phyloP scores from a whole-genome alignment of 1,139 yeast genomes.

The Scheffersomyces lignicola region DNA sequence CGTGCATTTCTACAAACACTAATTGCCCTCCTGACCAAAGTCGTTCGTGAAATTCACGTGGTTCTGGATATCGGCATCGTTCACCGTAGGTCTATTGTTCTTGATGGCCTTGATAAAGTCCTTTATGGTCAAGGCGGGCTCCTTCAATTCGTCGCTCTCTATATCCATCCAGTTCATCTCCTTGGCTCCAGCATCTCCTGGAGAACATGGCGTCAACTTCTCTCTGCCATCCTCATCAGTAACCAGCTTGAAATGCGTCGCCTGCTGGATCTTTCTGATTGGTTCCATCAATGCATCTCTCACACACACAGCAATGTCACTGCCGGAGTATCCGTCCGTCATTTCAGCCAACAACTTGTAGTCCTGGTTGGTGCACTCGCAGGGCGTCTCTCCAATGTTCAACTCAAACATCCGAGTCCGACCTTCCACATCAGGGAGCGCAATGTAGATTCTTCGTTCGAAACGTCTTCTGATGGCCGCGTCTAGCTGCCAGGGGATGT shows the following conservation, averaged over 20 bases:
- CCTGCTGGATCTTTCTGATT: slow-evolving; percentile 89
- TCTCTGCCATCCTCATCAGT: slow-evolving; percentile 35
- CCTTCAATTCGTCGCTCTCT: slow-evolving; percentile 82
- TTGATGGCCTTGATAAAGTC: slow-evolving; percentile 93
- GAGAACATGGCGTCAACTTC: slow-evolving; percentile 88
- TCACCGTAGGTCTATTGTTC: slow-evolving; percentile 93
- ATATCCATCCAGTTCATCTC: slow-evolving; percentile 96
- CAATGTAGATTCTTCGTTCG: slow-evolving; percentile 91
- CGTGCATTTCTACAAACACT: slow-evolving; percentile 6
- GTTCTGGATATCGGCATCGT: slow-evolving; percentile 73
- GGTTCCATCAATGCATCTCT: slow-evolving; percentile 99
- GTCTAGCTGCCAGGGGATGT: slow-evolving; percentile 98
- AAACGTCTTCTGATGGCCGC: slow-evolving; percentile 97
- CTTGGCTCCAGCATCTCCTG: slow-evolving; percentile 82
- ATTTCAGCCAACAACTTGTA: slow-evolving; percentile 78
- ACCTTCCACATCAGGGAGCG: slow-evolving; percentile 90
- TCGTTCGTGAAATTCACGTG: slow-evolving; percentile 90
- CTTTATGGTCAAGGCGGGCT: slow-evolving; percentile 85
- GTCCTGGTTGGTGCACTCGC: slow-evolving; percentile 72
- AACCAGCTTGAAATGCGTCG: slow-evolving; percentile 86
- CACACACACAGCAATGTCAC: slow-evolving; percentile 94
- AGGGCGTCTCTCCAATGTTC: slow-evolving; percentile 88
- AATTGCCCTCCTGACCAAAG: slow-evolving; percentile 96
- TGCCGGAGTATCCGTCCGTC: slow-evolving; percentile 98
- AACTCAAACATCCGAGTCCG: slow-evolving; percentile 92